Percentiles rank a stretch among this genome's conserved stretches.
Evolutionary conservation across 129 eudicot species (phyloP).

Genomic region (Saussurea involucrata): DNA sequence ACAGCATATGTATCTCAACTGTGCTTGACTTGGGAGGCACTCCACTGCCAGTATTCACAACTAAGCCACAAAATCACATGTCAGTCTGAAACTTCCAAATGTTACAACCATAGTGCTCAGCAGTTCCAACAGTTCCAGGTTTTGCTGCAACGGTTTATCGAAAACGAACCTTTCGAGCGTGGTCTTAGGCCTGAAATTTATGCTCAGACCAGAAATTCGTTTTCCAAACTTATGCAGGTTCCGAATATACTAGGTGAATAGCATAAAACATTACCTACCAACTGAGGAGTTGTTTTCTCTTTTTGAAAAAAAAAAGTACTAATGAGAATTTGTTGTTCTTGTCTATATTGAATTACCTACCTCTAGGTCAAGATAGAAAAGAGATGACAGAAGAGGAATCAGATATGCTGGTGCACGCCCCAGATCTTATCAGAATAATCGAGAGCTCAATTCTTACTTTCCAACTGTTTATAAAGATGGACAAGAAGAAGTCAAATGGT

Average conservation of each 20-base stretch:
- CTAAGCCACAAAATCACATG: slow-evolving; percentile 61
- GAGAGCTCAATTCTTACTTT: slow-evolving; percentile 77
- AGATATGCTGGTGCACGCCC: slow-evolving; percentile 47
- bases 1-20: slow-evolving; percentile 84
- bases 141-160: slow-evolving; percentile 81
- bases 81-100: slow-evolving; percentile 49
- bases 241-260: slow-evolving; percentile 74
- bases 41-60: slow-evolving; percentile 83
- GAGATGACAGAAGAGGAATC: slow-evolving; percentile 53
- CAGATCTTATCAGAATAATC: slow-evolving; percentile 60
- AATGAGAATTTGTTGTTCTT: neutral
- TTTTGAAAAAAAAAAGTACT: neutral
- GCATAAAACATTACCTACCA: neutral
- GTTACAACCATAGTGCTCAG: slow-evolving; percentile 80
- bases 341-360: too few relatives aligned
- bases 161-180: slow-evolving; percentile 84
- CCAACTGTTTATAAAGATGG: slow-evolving; percentile 66
- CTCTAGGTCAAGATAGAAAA: slow-evolving; percentile 51
- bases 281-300: neutral
- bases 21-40: slow-evolving; percentile 96
- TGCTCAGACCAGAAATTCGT: slow-evolving; percentile 60
- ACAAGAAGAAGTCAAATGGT: slow-evolving; percentile 67
- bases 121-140: slow-evolving; percentile 95
- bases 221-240: slow-evolving; percentile 84
- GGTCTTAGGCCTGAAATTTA: slow-evolving; percentile 73